Evolutionary conservation across 2,329 filamentous ascomycete species (phyloP).

Genomic region (Penicillium sp.): DNA sequence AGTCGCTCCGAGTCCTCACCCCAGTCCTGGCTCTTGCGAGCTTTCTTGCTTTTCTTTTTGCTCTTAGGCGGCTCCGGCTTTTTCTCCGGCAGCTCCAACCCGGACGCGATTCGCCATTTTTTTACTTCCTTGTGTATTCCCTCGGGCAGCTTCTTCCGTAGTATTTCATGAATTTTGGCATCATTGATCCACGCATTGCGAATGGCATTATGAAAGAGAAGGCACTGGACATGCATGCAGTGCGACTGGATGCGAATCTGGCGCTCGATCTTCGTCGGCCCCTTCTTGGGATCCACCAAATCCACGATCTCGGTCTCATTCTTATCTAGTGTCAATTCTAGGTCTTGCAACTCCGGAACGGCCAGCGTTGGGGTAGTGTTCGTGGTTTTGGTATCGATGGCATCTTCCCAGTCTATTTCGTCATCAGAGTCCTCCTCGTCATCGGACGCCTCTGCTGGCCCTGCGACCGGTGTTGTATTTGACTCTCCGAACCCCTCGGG

Average conservation of each 20-base stretch:
- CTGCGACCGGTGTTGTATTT: not conserved
- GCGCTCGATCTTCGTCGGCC: slow-evolving; percentile 80
- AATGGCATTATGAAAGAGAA: slow-evolving; percentile 87
- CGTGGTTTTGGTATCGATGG: slow-evolving; percentile 45
- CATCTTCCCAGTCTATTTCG: slow-evolving; percentile 61
- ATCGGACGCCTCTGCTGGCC: slow-evolving; percentile 6
- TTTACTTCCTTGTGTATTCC: slow-evolving; percentile 71
- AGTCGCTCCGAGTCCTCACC: slow-evolving; percentile 65
- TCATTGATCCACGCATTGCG: slow-evolving; percentile 85
- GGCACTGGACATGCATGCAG: slow-evolving; percentile 80
- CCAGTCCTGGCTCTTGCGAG: slow-evolving; percentile 65
- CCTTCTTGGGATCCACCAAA: slow-evolving; percentile 70
- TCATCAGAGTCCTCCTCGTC: slow-evolving; percentile 57
- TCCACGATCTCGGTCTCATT: slow-evolving; percentile 60
- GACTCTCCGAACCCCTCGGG: slow-evolving; percentile 23
- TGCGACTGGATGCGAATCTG: slow-evolving; percentile 77
- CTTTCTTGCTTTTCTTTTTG: slow-evolving; percentile 43
- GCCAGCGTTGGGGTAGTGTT: slow-evolving; percentile 39
- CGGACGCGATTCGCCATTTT: slow-evolving; percentile 69
- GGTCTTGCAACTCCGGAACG: slow-evolving; percentile 60
- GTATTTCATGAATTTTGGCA: slow-evolving; percentile 68
- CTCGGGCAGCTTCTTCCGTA: slow-evolving; percentile 71
- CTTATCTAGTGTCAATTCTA: slow-evolving; percentile 68
- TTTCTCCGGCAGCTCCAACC: slow-evolving; percentile 52
- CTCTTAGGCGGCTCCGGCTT: slow-evolving; percentile 40